Evolutionary conservation across 1,139 yeast genomes (phyloP).

Genomic region (Sugiyamaella neomexicana): DNA sequence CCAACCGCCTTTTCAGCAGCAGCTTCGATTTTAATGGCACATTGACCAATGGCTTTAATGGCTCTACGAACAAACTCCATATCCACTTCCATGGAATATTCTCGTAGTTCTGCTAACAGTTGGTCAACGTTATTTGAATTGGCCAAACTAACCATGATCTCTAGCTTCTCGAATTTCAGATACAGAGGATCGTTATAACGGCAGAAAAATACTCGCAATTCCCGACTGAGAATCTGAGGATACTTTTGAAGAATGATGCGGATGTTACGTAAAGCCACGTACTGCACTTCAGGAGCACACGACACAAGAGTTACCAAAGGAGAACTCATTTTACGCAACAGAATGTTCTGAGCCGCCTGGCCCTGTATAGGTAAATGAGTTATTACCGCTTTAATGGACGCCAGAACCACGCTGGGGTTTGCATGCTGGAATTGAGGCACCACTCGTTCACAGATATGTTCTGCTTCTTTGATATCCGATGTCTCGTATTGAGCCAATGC

Average conservation of each 20-base stretch:
- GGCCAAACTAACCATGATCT: conserved; percentile 83
- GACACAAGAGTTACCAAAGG: conserved; percentile 89
- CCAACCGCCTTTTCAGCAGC: conserved; percentile 71
- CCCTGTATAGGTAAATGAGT: conserved; percentile 63
- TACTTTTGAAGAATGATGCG: conserved; percentile 86
- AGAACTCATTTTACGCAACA: conserved; percentile 77
- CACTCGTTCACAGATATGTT: conserved; percentile 84
- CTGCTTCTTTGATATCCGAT: conserved; percentile 65
- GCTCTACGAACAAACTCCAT: conserved; percentile 83
- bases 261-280: conserved; percentile 89
- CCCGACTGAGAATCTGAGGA: conserved; percentile 75
- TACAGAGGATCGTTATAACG: conserved; percentile 94
- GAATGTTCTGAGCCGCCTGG: conserved; percentile 46
- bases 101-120: conserved; percentile 81
- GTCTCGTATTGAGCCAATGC: conserved; percentile 70
- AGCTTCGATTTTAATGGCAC: conserved; percentile 74
- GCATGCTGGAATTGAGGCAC: conserved; percentile 97
- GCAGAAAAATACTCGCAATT: conserved; percentile 86
- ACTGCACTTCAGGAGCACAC: conserved; percentile 91
- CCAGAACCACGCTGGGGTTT: conserved; percentile 90
- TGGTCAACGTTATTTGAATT: conserved; percentile 66
- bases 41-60: conserved; percentile 80
- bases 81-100: conserved; percentile 91
- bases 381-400: conserved; percentile 79
- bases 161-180: conserved; percentile 87